A percentile compares a stretch with the other conserved stretches of the same genome.
phyloP scores from a whole-genome alignment of 192 early-diverging fungal genomes.

The Coemansia sp. region DNA sequence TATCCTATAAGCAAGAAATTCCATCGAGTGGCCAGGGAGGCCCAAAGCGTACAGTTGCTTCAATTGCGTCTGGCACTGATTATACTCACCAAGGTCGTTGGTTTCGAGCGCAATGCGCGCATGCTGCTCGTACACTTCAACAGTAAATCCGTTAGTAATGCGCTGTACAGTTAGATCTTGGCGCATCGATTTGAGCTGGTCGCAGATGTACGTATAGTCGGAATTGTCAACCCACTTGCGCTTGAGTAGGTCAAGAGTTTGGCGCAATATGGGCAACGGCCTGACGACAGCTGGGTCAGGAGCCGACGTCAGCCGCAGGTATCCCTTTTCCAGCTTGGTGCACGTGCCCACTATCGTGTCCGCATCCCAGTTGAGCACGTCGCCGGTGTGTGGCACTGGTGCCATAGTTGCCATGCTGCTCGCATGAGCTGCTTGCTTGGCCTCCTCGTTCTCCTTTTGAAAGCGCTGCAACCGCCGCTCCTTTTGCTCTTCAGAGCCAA shows the following conservation, averaged over 20 bases:
- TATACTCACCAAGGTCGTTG: constrained; percentile 96
- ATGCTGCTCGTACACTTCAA: constrained; percentile 91
- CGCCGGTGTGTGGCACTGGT: constrained; percentile 46
- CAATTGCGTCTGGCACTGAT: constrained; percentile 95
- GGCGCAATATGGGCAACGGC: constrained; percentile 71
- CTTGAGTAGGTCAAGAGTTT: constrained; percentile 76
- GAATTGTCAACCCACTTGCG: constrained; percentile 76
- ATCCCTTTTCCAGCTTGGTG: constrained; percentile 83
- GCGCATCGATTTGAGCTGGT: constrained; percentile 94
- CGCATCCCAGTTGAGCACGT: constrained; percentile 76
- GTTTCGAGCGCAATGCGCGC: constrained; percentile 95
- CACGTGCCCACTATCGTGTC: constrained; percentile 89
- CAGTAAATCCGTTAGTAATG: constrained; percentile 91
- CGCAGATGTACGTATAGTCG: constrained; percentile 95
- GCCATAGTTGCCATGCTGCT: constrained; percentile 12
- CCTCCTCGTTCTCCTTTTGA: constrained; percentile 36
- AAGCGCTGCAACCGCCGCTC: constrained; percentile 43
- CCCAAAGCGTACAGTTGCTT: constrained; percentile 79
- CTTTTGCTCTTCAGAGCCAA: constrained; percentile 47
- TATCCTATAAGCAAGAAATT: constrained; percentile 93
- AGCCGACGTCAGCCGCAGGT: constrained; percentile 88
- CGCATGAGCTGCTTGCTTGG: constrained; percentile 26
- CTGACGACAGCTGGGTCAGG: constrained; percentile 94
- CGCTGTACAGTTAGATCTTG: constrained; percentile 97
- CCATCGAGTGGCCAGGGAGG: constrained; percentile 72